These are phyloP conservation scores for Cryptococcus hybrid DNA, from an alignment of 1,284 basidiomycete genomes.

Conservation along the genomic window DNA sequence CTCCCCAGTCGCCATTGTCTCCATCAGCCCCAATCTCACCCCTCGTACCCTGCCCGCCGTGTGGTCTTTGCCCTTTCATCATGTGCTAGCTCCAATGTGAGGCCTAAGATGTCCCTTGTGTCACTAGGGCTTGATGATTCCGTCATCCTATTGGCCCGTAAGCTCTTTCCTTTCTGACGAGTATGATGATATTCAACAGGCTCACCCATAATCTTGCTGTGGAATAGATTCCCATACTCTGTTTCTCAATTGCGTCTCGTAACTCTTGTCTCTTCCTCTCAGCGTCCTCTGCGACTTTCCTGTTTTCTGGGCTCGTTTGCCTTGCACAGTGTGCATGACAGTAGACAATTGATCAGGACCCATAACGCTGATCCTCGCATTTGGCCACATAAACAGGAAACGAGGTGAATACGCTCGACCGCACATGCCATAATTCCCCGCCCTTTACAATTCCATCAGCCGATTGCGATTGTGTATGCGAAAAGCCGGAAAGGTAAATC, in stretches of 20 bases:
- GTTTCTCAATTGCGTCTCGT: constrained; percentile 77
- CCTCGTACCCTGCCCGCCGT: constrained; percentile 28
- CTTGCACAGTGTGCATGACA: constrained; percentile 78
- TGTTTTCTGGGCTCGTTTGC: constrained; percentile 16
- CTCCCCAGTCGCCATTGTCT: constrained; percentile 72
- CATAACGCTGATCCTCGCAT: constrained; percentile 95
- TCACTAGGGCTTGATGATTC: constrained; percentile 89
- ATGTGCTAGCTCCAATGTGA: constrained; percentile 74
- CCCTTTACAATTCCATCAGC: constrained; percentile 42
- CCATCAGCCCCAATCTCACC: constrained; percentile 67
- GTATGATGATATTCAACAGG: background rate
- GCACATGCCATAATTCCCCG: constrained; percentile 93
- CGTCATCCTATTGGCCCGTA: constrained; percentile 64
- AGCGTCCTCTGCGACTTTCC: constrained; percentile 13
- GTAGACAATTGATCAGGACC: constrained; percentile 86
- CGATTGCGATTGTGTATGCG: background rate
- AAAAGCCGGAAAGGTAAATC: background rate
- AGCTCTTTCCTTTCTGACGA: background rate
- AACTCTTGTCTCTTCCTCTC: constrained; percentile 51
- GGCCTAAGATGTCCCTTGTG: constrained; percentile 80
- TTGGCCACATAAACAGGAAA: constrained; percentile 98
- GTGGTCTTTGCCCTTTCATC: constrained; percentile 44
- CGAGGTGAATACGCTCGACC: constrained; percentile 88
- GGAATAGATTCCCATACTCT: constrained; percentile 82
- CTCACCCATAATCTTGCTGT: constrained; percentile 76